Base-by-base conservation (phyloP, 192 early-diverging fungal genomes). In the Physocladia obscura region DNA sequence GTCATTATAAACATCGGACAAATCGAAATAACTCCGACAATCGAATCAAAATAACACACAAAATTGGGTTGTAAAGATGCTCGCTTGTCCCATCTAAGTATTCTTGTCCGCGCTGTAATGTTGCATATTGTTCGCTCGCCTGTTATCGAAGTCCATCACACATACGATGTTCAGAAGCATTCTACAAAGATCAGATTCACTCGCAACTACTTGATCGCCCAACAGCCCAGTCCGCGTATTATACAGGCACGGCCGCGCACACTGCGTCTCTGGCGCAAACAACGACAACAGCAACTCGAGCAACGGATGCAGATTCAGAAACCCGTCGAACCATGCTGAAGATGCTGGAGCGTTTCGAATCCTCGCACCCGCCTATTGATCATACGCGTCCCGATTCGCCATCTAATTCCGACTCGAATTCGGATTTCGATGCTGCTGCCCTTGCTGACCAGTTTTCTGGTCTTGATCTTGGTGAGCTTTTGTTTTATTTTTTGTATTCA, bases 41-140 rank as follows among this genome's bases (percentile, higher is more conserved):
- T n/a, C n/a, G n/a, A n/a, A 47, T 47, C 44, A 47, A 8, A n/a
- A 8, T 47, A 47, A 8, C 44, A 13, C 11, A 8, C 11, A 47
- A 47, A n/a, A n/a, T n/a, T n/a, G n/a, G n/a, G 40, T n/a, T 44
- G 40, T 44, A 8, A 30, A 68, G 65, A 1, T 70, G 69, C 48
- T 29, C 21, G 22, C 6, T 47, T 22, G 15, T 5, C 4, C 57
- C 69, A 4, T 32, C 36, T 38, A 58, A 60, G 32, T 70, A 70
- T 39, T 34, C 57, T 29, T 70, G 69, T 35, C 69, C 69, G 13
- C 56, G 57, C 21, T 70, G 69, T 39, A 1, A 15, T 29, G 19
- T 61, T 26, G 37, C 37, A 6, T 70, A 70, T 44, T 70, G 69
- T 44, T 70, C 69, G 5, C 69, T 70, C 5, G 29, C 55, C 4